Evolutionary conservation across 768 basidiomycete species (phyloP), one percentile per base, ranked within the genome.

Genomic region (Amanita fuliginea): DNA sequence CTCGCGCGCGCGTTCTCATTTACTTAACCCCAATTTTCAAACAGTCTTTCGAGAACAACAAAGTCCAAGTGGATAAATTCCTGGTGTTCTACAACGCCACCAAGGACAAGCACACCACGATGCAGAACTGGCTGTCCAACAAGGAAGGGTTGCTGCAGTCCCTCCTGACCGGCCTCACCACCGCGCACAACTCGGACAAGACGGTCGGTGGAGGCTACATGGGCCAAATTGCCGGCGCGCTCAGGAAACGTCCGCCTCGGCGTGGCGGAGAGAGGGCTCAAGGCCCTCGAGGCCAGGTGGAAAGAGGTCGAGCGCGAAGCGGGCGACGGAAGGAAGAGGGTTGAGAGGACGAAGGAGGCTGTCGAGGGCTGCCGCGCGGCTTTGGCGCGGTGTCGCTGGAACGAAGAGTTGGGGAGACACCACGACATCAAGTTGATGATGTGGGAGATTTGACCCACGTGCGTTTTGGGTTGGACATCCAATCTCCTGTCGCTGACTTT

Each of bases 131-230:
- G 24, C 74, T 95, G 7, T 62, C 75, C 11, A 85, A 79, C 16
- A 76, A 83, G 13, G 94, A 98, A 64, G 90, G 92, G 57, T 83
- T 98, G n/a, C 74, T 98, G 0, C 95, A 98, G 63, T 90, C 91
- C 0, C 80, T 98, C 16, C 73, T 95, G 42, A 98, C 95, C 0
- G 96, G 96, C 39, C 78, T 97, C 8, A 81, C 92, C 1, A 84
- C 86, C 3, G 74, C 69, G 35, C 74, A 75, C 45, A 65, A 24
- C 21, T 42, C 41, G 3, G 44, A 43, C 13, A 51, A 46, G 13
- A 81, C 80, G 35, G 76, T 80, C 14, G 77, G 80, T 8, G 91
- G 93, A 2, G 96, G 96, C 0, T 98, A 97, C 64, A 85, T 98
- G 81, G 96, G 93, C 16, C 94, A 97, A 62, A 77, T 99, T 35